Conservation (phyloP, 1,284 basidiomycete species). For the Earliella scabrosa region DNA sequence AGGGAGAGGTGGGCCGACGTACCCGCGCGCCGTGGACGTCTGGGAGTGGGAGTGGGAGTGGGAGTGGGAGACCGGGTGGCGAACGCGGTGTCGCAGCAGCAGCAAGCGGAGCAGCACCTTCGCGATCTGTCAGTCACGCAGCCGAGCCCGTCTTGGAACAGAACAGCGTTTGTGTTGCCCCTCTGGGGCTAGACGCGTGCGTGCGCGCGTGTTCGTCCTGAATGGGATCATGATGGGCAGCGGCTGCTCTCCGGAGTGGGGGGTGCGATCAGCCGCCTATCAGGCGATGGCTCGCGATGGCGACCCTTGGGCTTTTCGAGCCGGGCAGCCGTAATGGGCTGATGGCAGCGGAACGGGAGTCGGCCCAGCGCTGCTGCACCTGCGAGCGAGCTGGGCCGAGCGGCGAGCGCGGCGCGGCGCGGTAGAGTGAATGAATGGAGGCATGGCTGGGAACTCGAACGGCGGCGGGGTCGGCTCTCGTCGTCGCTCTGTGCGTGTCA, state of each 20-base stretch:
- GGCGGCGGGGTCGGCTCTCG: neutral
- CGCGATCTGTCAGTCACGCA: slow-evolving; percentile 25
- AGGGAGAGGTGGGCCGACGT: neutral
- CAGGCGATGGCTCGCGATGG: slow-evolving; percentile 17
- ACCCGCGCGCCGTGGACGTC: neutral
- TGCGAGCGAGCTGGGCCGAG: slow-evolving; percentile 17
- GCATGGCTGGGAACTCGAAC: slow-evolving; percentile 8
- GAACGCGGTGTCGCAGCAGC: slow-evolving; percentile 7
- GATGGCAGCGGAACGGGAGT: slow-evolving; percentile 8
- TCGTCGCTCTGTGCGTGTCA: neutral
- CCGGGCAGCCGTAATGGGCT: slow-evolving; percentile 20
- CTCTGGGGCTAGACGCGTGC: slow-evolving; percentile 1
- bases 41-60: no score
- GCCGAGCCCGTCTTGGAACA: neutral
- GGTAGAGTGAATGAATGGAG: slow-evolving; percentile 6
- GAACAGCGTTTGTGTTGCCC: slow-evolving; percentile 14
- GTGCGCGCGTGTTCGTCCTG: neutral
- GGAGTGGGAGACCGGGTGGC: neutral
- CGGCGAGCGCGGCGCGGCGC: no score
- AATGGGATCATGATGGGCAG: slow-evolving; percentile 17
- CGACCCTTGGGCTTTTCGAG: no score
- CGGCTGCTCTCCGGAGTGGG: slow-evolving; percentile 12
- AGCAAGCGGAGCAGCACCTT: slow-evolving; percentile 8
- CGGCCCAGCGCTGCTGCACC: slow-evolving; percentile 12
- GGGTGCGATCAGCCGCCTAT: slow-evolving; percentile 21